Base-by-base conservation (phyloP, 1,284 basidiomycete species). In the Sporisorium iseilematis-ciliati region DNA sequence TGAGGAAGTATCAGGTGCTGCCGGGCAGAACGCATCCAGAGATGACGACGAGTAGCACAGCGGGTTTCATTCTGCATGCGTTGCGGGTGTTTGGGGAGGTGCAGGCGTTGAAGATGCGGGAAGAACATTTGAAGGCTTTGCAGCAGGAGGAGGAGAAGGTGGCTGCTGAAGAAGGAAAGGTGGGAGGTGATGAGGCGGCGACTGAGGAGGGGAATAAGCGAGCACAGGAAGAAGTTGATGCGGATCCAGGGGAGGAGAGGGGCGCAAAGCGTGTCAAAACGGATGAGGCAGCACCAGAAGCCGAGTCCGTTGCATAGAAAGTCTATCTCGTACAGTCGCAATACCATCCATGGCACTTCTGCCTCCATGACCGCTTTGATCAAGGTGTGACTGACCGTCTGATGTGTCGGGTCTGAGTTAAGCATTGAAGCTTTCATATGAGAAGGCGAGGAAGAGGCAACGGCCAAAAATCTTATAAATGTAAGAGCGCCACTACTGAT, bases 1-100 rank as follows among this genome's bases (percentile, higher is more conserved):
- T 94, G 53, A 89, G 97, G 54, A 90, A 90, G 74, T 99, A 98
- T 87, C 96, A 98, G 85, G 92, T 95, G 11, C 88, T 99, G 20
- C 96, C 96, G 25, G 96, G 96, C 16, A 89, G 97, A 35, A 97
- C 94, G 45, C 97, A 99, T 87, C 97, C 97, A 0, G 91, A 90
- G 78, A 99, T 99, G 97, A 91, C 89, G 65, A 93, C 91, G 52
- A 92, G 93, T 18, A 93, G 93, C 1, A 92, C 92, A 3, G 95
- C 93, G 5, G 96, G 97, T 0, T 97, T 91, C 86, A 87, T 99
- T 29, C 88, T 98, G 51, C 91, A 93, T 83, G 90, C 91, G 7
- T 91, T 91, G 42, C 92, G 92, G 89, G 91, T 98, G 51, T 69
- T 81, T 42, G 75, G 79, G 29, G 77, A 82, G 23, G 23, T 25